A percentile compares a stretch with the other conserved stretches of the same genome.
These are phyloP conservation scores for Tremellales sp. DNA, from an alignment of 1,284 basidiomycete genomes.

Conservation along the genomic window DNA sequence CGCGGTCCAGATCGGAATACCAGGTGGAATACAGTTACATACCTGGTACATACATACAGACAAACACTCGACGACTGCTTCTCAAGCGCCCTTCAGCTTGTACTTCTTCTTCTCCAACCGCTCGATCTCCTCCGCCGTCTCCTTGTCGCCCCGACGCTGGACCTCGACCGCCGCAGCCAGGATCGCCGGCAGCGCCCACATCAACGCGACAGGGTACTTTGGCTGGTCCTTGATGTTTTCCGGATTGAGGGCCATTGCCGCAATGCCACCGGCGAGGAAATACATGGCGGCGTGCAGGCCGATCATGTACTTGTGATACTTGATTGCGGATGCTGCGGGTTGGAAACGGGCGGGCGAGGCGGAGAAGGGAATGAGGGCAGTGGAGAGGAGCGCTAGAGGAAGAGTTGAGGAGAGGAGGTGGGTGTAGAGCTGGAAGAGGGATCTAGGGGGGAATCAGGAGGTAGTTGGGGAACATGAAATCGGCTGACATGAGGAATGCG, in stretches of 20 bases:
- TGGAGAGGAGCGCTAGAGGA: slow-evolving; percentile 12
- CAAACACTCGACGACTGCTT: not conserved
- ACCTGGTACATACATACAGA: too few species aligned
- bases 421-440: slow-evolving; percentile 12
- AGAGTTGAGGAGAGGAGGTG: slow-evolving; percentile 6
- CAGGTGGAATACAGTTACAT: too few species aligned
- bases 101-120: slow-evolving; percentile 34
- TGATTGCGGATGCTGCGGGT: slow-evolving; percentile 18
- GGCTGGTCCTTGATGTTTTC: slow-evolving; percentile 7
- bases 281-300: not conserved
- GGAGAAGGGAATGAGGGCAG: slow-evolving; percentile 20
- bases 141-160: slow-evolving; percentile 29
- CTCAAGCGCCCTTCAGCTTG: slow-evolving; percentile 35
- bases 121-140: slow-evolving; percentile 20
- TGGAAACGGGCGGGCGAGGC: slow-evolving; percentile 34
- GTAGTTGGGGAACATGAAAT: not conserved
- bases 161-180: slow-evolving; percentile 31
- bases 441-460: slow-evolving; percentile 4
- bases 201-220: slow-evolving; percentile 28
- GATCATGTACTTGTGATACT: slow-evolving; percentile 15
- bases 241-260: not conserved
- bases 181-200: slow-evolving; percentile 33
- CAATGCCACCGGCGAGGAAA: slow-evolving; percentile 9
- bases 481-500: slow-evolving; percentile 29
- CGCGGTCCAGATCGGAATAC: too few species aligned